A percentile compares a stretch with the other conserved stretches of the same genome.
These are phyloP conservation scores for Agrocybe pediades DNA, from an alignment of 768 basidiomycete genomes.

Conservation along the genomic window DNA sequence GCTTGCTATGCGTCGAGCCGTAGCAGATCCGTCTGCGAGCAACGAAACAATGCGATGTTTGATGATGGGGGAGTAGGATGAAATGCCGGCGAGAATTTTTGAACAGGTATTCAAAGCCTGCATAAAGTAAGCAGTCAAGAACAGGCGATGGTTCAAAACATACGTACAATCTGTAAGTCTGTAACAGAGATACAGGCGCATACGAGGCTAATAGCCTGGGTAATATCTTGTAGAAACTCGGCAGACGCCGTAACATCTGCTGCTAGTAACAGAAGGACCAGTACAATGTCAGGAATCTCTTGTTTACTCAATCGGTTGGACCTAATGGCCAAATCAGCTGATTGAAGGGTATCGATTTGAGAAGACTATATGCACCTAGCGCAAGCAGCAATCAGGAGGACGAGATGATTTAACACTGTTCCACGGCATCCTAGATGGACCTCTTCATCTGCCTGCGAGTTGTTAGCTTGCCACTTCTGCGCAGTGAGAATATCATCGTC, in stretches of 20 bases:
- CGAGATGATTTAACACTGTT: constrained; percentile 39
- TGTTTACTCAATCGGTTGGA: constrained; percentile 32
- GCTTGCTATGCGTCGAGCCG: constrained; percentile 55
- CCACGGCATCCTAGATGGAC: constrained; percentile 26
- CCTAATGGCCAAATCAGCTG: constrained; percentile 19
- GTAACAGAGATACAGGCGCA: constrained; percentile 41
- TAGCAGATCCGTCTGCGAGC: constrained; percentile 51
- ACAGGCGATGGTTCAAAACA: constrained; percentile 6
- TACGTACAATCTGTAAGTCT: constrained; percentile 22
- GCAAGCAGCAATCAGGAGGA: constrained; percentile 42
- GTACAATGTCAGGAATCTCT: constrained; percentile 50
- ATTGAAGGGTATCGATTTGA: neutral
- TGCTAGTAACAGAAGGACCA: constrained; percentile 54
- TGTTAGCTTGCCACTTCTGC: constrained; percentile 4
- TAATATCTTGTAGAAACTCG: constrained; percentile 48
- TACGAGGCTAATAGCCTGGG: constrained; percentile 45
- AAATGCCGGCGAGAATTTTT: constrained; percentile 43
- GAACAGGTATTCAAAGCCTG: constrained; percentile 52
- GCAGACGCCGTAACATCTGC: constrained; percentile 52
- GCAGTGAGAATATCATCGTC: constrained; percentile 30
- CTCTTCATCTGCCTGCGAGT: neutral
- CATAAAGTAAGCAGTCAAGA: neutral
- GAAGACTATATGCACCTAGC: constrained; percentile 41
- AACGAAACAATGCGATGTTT: constrained; percentile 52
- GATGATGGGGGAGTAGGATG: constrained; percentile 44